These are phyloP conservation scores for Leptographium wingfieldii DNA, from an alignment of 2,329 filamentous ascomycete species.

Conservation along the genomic window DNA sequence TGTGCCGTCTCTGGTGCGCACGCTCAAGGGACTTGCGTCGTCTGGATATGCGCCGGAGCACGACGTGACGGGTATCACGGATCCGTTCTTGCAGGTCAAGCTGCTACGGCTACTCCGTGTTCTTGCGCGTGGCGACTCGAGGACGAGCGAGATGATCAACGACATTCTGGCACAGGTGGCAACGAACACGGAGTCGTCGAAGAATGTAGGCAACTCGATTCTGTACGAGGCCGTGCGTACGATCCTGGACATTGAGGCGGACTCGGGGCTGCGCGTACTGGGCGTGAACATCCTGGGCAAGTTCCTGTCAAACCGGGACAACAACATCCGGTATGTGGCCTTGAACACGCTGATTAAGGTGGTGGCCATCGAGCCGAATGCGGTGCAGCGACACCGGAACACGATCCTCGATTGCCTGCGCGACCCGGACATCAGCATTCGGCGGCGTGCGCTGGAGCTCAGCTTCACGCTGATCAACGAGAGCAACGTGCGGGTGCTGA, in stretches of 20 bases:
- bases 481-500: conserved; percentile 83
- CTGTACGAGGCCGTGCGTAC: conserved; percentile 94
- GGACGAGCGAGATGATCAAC: conserved; percentile 94
- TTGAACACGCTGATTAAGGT: conserved; percentile 97
- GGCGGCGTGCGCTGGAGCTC: conserved; percentile 85
- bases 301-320: conserved; percentile 95
- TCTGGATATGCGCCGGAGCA: conserved; percentile 97
- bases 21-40: conserved; percentile 80
- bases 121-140: conserved; percentile 70
- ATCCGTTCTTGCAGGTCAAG: conserved; percentile 96
- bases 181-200: conserved; percentile 94
- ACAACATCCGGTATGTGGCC: conserved; percentile 97
- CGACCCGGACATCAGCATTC: conserved; percentile 96
- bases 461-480: conserved; percentile 99
- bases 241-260: conserved; percentile 95
- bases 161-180: conserved; percentile 96
- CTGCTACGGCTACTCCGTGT: conserved; percentile 78
- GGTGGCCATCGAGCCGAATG: conserved; percentile 93
- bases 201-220: conserved; percentile 97
- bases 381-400: conserved; percentile 91
- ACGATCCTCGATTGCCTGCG: conserved; percentile 93
- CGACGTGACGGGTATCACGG: conserved; percentile 94
- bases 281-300: conserved; percentile 96
- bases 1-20: conserved; percentile 75
- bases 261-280: conserved; percentile 83